Base-by-base conservation (phyloP, 352 stramenopile species). In the Globisporangium alternatum region DNA sequence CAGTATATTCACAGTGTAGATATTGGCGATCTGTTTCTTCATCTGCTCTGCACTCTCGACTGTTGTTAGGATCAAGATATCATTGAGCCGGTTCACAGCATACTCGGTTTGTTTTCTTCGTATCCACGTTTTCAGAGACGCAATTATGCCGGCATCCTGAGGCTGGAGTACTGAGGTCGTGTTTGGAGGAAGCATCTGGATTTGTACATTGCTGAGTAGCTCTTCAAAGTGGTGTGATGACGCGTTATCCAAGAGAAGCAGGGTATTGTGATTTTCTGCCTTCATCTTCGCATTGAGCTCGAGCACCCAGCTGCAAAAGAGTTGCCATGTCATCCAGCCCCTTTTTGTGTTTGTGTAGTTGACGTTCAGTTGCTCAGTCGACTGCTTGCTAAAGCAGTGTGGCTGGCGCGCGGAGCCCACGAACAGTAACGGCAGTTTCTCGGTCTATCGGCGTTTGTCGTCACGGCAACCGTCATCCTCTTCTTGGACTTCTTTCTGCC, bases 1-100 rank as follows among this genome's bases (percentile, higher is more conserved):
- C n/a, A 52, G 45, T 30, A 52, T 52, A 52, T 52, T 7, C 45
- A 52, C 45, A 30, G 45, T 52, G 45, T 52, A 52, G n/a, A 52
- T 52, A 52, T 52, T 52, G n/a, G 45, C n/a, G 45, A 31, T 52
- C n/a, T 52, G 45, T 52, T 52, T 52, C 45, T 52, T 52, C 45
- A 52, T 52, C 45, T 52, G n/a, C n/a, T 52, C 45, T 52, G 45
- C n/a, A 52, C 30, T 52, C 45, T 52, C 45, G 45, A 30, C 45
- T 52, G 45, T 52, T 52, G 45, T 30, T n/a, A 52, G 45, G n/a
- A 52, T 51, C 44, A 51, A 15, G 44, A 30, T 31, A 19, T 51
- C 44, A 51, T 51, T 51, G 7, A 51, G n/a, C 44, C n/a, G 44
- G 44, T 51, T 51, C 44, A 51, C 44, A 51, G n/a, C 44, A 51